Conservation (phyloP, 192 early-diverging fungal genomes). For the Podila verticillata region DNA sequence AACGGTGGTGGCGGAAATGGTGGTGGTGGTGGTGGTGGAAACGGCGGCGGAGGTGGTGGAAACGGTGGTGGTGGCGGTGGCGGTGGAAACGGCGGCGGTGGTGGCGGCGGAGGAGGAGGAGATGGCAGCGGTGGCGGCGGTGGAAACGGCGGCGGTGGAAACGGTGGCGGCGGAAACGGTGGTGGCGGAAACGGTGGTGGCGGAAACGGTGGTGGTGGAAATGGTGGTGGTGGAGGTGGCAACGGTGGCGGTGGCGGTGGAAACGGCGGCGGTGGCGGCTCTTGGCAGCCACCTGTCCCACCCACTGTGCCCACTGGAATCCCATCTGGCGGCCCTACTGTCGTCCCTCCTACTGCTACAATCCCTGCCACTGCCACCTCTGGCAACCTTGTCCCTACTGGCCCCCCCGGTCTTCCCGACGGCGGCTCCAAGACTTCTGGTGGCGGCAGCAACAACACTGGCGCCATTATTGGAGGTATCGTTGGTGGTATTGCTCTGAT, state of each 20-base stretch:
- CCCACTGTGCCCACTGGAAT: too few relatives aligned
- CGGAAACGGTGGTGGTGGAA: slow-evolving; percentile 4
- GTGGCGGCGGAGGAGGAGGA: background rate
- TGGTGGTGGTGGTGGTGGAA: slow-evolving; percentile 2
- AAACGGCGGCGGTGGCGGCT: too few relatives aligned
- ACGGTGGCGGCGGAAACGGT: background rate
- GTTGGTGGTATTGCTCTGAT: slow-evolving; percentile 32
- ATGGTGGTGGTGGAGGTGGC: background rate
- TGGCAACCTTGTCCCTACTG: slow-evolving; percentile 5
- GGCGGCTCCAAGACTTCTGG: slow-evolving; percentile 38
- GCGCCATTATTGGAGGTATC: slow-evolving; percentile 7
- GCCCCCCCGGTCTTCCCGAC: background rate
- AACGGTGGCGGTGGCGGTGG: background rate
- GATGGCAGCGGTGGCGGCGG: background rate
- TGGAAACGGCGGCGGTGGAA: too few relatives aligned
- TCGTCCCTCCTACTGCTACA: too few relatives aligned
- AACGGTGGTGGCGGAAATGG: slow-evolving; percentile 17
- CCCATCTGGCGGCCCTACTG: too few relatives aligned
- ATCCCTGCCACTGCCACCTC: background rate
- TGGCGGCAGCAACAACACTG: background rate
- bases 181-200: background rate
- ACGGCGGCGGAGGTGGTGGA: background rate
- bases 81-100: slow-evolving; percentile 3
- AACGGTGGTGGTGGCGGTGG: background rate
- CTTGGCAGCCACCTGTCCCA: too few relatives aligned